phyloP scores from a whole-genome alignment of 768 basidiomycete species.

The Neoboletus brunneissimus region DNA sequence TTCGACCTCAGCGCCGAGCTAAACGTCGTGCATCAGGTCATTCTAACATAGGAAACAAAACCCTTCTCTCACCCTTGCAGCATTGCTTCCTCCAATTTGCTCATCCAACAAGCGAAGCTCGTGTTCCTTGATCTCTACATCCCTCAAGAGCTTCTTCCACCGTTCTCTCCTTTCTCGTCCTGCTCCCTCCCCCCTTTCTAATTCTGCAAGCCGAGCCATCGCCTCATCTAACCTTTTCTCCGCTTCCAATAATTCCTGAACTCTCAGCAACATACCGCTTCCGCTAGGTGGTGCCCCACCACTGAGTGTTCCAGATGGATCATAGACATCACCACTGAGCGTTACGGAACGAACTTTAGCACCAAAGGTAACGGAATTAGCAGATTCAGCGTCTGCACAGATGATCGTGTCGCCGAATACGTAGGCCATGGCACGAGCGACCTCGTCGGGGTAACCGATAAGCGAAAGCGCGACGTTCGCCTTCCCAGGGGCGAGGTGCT shows the following conservation, averaged over 20 bases:
- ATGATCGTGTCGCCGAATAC: slow-evolving; percentile 93
- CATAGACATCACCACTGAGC: slow-evolving; percentile 92
- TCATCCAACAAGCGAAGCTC: slow-evolving; percentile 78
- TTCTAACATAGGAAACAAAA: neutral
- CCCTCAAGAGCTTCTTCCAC: slow-evolving; percentile 59
- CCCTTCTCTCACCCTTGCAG: slow-evolving; percentile 63
- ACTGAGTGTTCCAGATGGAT: slow-evolving; percentile 89
- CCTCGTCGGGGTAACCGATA: slow-evolving; percentile 76
- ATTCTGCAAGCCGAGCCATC: slow-evolving; percentile 40
- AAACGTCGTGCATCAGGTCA: slow-evolving; percentile 1
- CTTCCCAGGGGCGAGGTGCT: slow-evolving; percentile 71
- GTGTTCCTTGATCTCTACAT: slow-evolving; percentile 88
- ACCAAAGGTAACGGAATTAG: slow-evolving; percentile 84
- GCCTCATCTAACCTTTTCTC: slow-evolving; percentile 59
- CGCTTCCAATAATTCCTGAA: slow-evolving; percentile 74
- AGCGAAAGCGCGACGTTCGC: slow-evolving; percentile 87
- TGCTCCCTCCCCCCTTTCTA: slow-evolving; percentile 56
- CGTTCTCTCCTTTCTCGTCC: slow-evolving; percentile 52
- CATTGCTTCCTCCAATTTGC: slow-evolving; percentile 87
- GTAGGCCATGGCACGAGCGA: slow-evolving; percentile 85
- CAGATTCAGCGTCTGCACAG: slow-evolving; percentile 84
- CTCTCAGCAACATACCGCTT: slow-evolving; percentile 72
- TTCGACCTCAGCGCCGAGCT: slow-evolving; percentile 84
- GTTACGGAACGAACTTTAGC: slow-evolving; percentile 78
- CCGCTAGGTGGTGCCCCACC: slow-evolving; percentile 85